Percentiles rank a stretch among this genome's conserved stretches.
phyloP scores from a whole-genome alignment of 768 basidiomycete genomes.

The Suillus lakei region DNA sequence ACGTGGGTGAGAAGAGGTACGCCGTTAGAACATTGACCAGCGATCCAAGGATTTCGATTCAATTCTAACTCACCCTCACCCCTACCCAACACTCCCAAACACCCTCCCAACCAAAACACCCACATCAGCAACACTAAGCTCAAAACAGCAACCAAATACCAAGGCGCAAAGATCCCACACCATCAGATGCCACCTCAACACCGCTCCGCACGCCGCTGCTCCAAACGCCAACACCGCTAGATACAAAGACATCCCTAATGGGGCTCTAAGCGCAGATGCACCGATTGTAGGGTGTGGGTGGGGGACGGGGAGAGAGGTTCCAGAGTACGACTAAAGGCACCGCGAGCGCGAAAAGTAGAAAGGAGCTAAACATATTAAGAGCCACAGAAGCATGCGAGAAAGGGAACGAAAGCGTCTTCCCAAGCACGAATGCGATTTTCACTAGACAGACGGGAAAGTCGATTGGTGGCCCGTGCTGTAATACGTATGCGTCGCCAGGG shows the following conservation, averaged over 20 bases:
- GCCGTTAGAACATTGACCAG: too few species aligned
- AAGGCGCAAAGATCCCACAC: conserved; percentile 97
- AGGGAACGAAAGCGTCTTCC: conserved; percentile 68
- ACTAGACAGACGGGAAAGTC: conserved; percentile 87
- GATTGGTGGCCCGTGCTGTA: conserved; percentile 93
- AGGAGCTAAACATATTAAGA: conserved; percentile 72
- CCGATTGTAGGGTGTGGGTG: conserved; percentile 32
- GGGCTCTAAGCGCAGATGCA: conserved; percentile 56
- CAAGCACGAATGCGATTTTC: conserved; percentile 91
- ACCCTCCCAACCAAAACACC: conserved; percentile 46
- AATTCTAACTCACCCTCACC: too few species aligned
- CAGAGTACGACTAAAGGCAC: conserved; percentile 48
- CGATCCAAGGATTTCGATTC: too few species aligned
- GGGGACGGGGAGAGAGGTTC: conserved; percentile 74
- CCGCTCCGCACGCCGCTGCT: conserved; percentile 72
- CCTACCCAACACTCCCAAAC: not conserved
- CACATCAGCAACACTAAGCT: conserved; percentile 72
- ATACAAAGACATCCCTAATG: conserved; percentile 72
- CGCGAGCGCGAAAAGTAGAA: not conserved
- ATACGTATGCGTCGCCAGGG: conserved; percentile 77
- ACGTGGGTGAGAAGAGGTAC: too few species aligned
- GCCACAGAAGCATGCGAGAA: conserved; percentile 75
- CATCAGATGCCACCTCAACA: conserved; percentile 87
- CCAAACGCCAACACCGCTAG: conserved; percentile 68
- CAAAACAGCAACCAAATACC: conserved; percentile 84